These are phyloP conservation scores for Kuraishia piskuri DNA, from an alignment of 805 yeast genomes.

Conservation along the genomic window DNA sequence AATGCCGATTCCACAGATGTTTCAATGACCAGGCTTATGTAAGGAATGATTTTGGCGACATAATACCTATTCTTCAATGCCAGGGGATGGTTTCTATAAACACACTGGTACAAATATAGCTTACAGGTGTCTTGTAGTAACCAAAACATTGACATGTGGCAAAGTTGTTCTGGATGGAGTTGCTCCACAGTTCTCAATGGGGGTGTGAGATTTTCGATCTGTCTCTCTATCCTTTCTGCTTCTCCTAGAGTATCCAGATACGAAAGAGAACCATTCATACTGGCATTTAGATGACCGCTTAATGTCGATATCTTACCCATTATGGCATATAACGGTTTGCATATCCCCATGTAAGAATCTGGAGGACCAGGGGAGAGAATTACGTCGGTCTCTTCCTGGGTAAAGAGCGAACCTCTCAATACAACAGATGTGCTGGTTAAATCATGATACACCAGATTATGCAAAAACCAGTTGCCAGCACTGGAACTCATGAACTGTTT, in stretches of 20 bases:
- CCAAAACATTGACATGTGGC: background rate
- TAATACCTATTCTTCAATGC: background rate
- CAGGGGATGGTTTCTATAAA: conserved; percentile 1
- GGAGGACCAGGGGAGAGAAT: background rate
- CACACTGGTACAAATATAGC: background rate
- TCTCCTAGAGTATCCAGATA: background rate
- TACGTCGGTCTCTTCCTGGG: background rate
- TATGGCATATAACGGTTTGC: background rate
- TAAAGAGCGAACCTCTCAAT: background rate
- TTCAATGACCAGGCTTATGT: background rate
- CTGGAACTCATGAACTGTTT: background rate
- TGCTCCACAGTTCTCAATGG: background rate
- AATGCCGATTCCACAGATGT: background rate
- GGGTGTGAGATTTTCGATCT: background rate
- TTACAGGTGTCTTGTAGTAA: background rate
- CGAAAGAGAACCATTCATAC: background rate
- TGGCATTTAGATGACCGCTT: background rate
- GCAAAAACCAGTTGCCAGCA: background rate
- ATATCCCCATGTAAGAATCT: background rate
- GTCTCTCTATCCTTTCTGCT: background rate
- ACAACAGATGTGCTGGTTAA: background rate
- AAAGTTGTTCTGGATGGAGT: background rate
- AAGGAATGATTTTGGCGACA: background rate
- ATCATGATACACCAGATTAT: background rate
- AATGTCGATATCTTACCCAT: background rate